A percentile compares a stretch with the other conserved stretches of the same genome.
Evolutionary conservation across 2,329 filamentous ascomycete species (phyloP).

Genomic region (Pseudophaeomoniella oleicola): DNA sequence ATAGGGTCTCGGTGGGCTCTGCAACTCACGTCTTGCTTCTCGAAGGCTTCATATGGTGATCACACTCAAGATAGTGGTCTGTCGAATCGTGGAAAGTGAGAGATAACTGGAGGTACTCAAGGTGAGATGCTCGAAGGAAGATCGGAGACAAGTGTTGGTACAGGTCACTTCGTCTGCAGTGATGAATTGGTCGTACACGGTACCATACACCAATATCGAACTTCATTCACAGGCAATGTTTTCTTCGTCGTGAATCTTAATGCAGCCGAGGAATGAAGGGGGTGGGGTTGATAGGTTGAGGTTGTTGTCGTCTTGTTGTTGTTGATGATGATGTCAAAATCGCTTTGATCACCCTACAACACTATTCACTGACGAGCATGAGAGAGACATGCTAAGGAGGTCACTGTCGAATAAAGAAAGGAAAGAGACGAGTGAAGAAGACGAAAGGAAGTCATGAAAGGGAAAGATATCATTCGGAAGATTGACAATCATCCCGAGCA

Average conservation of each 20-base stretch:
- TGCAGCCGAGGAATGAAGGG: conserved; percentile 3
- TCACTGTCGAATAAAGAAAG: not conserved
- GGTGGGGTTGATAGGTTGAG: conserved; percentile 1
- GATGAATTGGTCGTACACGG: no score
- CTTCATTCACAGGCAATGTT: conserved; percentile 3
- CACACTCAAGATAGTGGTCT: no score
- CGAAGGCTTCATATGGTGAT: not conserved
- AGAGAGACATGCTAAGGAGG: not conserved
- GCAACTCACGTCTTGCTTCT: not conserved
- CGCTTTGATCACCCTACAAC: not conserved
- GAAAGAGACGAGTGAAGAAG: not conserved
- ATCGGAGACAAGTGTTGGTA: not conserved
- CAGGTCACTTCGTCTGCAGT: no score
- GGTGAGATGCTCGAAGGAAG: not conserved
- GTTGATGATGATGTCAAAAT: no score
- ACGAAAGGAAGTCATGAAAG: not conserved
- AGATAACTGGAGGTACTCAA: not conserved
- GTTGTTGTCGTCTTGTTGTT: no score
- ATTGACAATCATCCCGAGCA: no score
- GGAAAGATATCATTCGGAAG: no score
- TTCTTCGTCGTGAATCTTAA: not conserved
- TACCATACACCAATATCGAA: no score
- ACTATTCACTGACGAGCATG: not conserved
- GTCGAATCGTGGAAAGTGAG: no score
- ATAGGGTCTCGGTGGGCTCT: not conserved